phyloP scores from a whole-genome alignment of 2,329 filamentous ascomycete genomes.

The Neonectria hederae region DNA sequence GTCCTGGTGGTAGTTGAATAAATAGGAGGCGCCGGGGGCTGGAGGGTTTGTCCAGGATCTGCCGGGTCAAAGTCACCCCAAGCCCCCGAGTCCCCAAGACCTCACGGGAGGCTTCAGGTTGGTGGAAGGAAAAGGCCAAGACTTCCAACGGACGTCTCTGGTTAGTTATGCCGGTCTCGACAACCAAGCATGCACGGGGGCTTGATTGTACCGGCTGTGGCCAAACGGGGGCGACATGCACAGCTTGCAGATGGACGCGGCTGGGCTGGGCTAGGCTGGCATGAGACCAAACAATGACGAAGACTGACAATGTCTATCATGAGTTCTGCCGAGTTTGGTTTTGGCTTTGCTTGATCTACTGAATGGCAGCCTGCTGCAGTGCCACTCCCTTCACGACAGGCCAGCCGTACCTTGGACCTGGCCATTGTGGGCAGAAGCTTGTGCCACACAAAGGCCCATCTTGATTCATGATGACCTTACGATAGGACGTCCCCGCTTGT shows the following conservation, averaged over 20 bases:
- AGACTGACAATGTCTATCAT: neutral
- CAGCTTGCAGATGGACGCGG: neutral
- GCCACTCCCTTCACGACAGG: neutral
- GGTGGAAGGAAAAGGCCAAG: constrained; percentile 8
- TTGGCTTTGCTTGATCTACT: neutral
- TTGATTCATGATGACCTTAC: neutral
- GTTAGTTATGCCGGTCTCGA: neutral
- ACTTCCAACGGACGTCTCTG: neutral
- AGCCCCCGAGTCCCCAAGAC: constrained; percentile 7
- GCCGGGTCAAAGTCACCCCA: constrained; percentile 3
- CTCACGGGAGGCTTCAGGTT: constrained; percentile 11
- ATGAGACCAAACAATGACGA: neutral
- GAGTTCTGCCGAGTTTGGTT: neutral
- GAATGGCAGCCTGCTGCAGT: neutral
- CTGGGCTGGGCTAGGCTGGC: neutral
- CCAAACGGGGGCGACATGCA: constrained; percentile 11
- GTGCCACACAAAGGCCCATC: constrained; percentile 8
- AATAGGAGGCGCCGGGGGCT: neutral
- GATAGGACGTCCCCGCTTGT: constrained; percentile 2
- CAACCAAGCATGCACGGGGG: neutral
- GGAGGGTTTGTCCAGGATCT: constrained; percentile 12
- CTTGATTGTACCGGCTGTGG: constrained; percentile 22
- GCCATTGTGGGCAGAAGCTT: constrained; percentile 2
- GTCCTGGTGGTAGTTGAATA: neutral
- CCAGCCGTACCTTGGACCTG: neutral